Conservation (phyloP, 2,329 filamentous ascomycete genomes). For the Samsoniella hepiali region DNA sequence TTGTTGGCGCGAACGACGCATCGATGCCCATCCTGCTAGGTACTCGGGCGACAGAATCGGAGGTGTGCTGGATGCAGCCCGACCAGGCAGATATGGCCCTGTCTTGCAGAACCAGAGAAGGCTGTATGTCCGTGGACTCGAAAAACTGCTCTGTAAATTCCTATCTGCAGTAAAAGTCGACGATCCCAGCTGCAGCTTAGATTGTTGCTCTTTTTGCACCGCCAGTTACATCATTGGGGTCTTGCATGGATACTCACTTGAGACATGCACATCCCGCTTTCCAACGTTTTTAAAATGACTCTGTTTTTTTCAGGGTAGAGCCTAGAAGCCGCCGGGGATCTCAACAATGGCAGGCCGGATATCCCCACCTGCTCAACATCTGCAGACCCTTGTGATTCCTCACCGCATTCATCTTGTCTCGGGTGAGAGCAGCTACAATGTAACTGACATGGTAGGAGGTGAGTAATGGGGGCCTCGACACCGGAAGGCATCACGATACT, state of each 20-base stretch:
- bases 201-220: neutral
- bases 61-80: neutral
- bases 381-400: neutral
- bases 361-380: neutral
- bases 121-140: neutral
- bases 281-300: neutral
- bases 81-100: neutral
- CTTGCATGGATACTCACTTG: neutral
- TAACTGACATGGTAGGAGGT: neutral
- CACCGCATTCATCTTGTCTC: slow-evolving; percentile 12
- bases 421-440: neutral
- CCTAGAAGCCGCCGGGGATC: neutral
- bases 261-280: slow-evolving; percentile 3
- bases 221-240: neutral
- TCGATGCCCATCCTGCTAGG: neutral
- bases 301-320: neutral
- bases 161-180: neutral
- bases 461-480: neutral
- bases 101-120: neutral
- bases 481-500: slow-evolving; percentile 1
- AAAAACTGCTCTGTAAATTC: neutral
- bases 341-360: neutral
- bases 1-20: neutral
- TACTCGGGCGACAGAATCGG: neutral
- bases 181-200: neutral